Percentiles rank a stretch among this genome's conserved stretches.
Conservation (phyloP, 1,284 basidiomycete genomes). For the Rhodotorula sp. region DNA sequence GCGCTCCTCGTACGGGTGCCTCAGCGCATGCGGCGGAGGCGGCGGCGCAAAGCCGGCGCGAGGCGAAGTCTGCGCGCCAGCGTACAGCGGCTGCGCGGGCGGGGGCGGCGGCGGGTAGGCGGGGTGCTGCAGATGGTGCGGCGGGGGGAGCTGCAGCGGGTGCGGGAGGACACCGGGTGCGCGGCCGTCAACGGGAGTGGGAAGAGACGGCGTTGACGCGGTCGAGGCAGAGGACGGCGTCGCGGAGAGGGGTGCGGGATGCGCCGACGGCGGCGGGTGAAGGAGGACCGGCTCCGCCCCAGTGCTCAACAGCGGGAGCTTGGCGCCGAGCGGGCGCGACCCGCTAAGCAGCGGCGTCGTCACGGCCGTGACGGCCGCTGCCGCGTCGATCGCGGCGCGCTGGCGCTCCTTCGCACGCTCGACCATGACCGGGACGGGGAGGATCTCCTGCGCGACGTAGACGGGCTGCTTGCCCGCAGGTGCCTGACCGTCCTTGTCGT, state of each 20-base stretch:
- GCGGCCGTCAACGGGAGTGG: neutral
- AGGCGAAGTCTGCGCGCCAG: neutral
- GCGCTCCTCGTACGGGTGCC: neutral
- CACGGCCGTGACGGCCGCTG: neutral
- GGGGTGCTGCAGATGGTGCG: neutral
- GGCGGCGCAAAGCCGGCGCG: neutral
- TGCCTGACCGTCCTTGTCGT: conserved; percentile 23
- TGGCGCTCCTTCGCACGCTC: conserved; percentile 5
- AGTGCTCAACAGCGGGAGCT: neutral
- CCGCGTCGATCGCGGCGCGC: neutral
- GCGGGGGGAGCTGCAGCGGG: conserved; percentile 1
- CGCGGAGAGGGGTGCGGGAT: neutral
- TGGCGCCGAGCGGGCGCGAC: neutral
- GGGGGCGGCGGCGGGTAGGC: neutral
- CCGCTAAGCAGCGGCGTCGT: conserved; percentile 1
- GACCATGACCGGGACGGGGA: conserved; percentile 3
- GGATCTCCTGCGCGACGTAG: conserved; percentile 7
- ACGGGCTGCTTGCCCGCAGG: conserved; percentile 2
- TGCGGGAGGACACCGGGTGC: neutral
- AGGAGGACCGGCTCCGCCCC: conserved; percentile 1
- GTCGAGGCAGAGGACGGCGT: conserved; percentile 1
- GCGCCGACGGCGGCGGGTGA: neutral
- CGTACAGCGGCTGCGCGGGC: neutral
- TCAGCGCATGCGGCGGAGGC: neutral
- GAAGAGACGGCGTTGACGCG: neutral